phyloP scores from a whole-genome alignment of 306 rosid species.

The Dryas drummondii region DNA sequence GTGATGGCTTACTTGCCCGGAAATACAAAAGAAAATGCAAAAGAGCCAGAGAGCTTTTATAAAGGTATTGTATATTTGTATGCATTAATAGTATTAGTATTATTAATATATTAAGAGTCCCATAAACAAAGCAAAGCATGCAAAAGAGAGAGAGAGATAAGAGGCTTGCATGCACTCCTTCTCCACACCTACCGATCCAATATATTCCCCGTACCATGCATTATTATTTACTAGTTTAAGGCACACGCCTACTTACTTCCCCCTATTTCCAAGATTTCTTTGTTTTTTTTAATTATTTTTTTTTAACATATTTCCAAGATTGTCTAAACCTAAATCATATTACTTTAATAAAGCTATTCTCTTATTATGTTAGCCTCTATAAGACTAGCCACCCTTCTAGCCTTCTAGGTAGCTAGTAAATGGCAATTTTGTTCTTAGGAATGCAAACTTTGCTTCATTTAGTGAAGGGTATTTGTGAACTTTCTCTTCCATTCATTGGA shows the following conservation, averaged over 20 bases:
- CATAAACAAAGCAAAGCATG: constrained; percentile 25
- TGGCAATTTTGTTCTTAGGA: neutral
- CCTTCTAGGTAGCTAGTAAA: neutral
- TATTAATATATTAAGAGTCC: constrained; percentile 11
- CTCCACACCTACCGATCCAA: constrained; percentile 26
- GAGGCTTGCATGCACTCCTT: constrained; percentile 22
- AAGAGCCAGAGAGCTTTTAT: neutral
- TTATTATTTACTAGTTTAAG: constrained; percentile 13
- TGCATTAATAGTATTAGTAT: too few relatives aligned
- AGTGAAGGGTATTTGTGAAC: constrained; percentile 8
- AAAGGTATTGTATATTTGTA: neutral
- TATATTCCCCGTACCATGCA: constrained; percentile 18
- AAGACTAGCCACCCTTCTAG: neutral
- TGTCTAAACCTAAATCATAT: constrained; percentile 18
- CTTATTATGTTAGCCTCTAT: neutral
- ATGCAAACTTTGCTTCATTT: neutral
- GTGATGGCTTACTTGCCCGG: constrained; percentile 42
- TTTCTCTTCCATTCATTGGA: neutral
- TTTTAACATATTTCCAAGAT: constrained; percentile 10
- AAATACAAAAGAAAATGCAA: constrained; percentile 2
- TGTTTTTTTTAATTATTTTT: too few relatives aligned
- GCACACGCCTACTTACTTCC: constrained; percentile 25
- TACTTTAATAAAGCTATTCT: too few relatives aligned
- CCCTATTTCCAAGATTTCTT: too few relatives aligned
- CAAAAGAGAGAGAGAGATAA: neutral